Percentiles rank a stretch among this genome's conserved stretches.
Conservation (phyloP, 257 asterid genomes). For the Fraxinus pennsylvanica region DNA sequence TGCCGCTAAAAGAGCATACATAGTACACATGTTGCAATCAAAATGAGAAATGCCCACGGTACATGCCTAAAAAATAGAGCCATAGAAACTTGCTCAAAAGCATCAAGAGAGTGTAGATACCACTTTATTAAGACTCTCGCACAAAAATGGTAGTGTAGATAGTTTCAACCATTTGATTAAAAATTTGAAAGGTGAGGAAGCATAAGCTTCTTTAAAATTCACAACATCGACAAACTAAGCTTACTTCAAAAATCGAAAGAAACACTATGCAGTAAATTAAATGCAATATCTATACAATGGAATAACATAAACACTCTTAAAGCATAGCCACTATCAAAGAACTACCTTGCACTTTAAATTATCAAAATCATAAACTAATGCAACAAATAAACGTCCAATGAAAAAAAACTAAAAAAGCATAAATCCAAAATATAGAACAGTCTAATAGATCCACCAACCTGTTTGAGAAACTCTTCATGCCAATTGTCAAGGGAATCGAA, state of each 20-base stretch:
- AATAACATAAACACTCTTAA: background rate
- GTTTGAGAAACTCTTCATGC: constrained; percentile 96
- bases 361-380: background rate
- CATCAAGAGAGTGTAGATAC: background rate
- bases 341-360: background rate
- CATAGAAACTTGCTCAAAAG: too few relatives aligned
- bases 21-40: too few relatives aligned
- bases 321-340: background rate
- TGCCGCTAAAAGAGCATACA: too few relatives aligned
- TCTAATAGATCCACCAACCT: constrained; percentile 46
- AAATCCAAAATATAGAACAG: background rate
- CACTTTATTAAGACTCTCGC: background rate
- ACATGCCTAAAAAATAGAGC: too few relatives aligned
- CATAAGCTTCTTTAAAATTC: background rate
- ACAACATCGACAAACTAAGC: background rate
- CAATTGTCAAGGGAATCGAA: constrained; percentile 90
- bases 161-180: too few relatives aligned
- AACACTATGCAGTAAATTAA: too few relatives aligned
- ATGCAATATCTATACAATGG: background rate
- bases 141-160: background rate
- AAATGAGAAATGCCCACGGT: too few relatives aligned
- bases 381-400: background rate
- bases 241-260: background rate
- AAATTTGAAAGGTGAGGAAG: background rate
- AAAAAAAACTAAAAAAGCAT: background rate